phyloP scores from a whole-genome alignment of 2,329 filamentous ascomycete genomes.

The Ceratocystis harringtonii region DNA sequence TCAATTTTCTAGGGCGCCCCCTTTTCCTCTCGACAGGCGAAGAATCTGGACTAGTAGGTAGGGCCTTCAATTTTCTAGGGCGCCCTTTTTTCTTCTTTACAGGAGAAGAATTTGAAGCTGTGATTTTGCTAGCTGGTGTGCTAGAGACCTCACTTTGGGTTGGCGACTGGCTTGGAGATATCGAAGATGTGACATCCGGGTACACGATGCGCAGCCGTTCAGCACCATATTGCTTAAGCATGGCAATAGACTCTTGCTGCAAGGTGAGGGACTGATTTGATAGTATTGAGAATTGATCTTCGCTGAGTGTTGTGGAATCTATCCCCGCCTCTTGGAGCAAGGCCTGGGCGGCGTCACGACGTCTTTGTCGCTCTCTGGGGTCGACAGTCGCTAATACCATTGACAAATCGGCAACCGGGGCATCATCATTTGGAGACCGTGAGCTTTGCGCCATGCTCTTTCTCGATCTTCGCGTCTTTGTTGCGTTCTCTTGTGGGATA shows the following conservation, averaged over 20 bases:
- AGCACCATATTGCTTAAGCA: conserved; percentile 43
- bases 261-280: conserved; percentile 43
- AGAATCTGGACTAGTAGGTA: conserved; percentile 7
- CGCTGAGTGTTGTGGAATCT: conserved; percentile 36
- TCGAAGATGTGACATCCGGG: conserved; percentile 23
- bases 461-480: not conserved
- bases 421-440: not conserved
- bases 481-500: conserved; percentile 10
- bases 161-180: conserved; percentile 22
- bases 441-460: not conserved
- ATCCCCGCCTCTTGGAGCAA: conserved; percentile 34
- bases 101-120: conserved; percentile 12
- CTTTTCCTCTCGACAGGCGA: conserved; percentile 16
- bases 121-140: conserved; percentile 16
- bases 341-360: conserved; percentile 33
- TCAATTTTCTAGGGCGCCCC: conserved; percentile 14
- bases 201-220: conserved; percentile 43
- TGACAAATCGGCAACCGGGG: not conserved
- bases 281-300: conserved; percentile 44
- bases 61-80: conserved; percentile 13
- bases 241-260: conserved; percentile 38
- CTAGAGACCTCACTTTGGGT: conserved; percentile 18
- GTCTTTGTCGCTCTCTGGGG: conserved; percentile 35
- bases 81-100: conserved; percentile 16
- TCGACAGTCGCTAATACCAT: conserved; percentile 9